These are phyloP conservation scores for Solanum chilense DNA, from an alignment of 257 asterid species.

Conservation along the genomic window DNA sequence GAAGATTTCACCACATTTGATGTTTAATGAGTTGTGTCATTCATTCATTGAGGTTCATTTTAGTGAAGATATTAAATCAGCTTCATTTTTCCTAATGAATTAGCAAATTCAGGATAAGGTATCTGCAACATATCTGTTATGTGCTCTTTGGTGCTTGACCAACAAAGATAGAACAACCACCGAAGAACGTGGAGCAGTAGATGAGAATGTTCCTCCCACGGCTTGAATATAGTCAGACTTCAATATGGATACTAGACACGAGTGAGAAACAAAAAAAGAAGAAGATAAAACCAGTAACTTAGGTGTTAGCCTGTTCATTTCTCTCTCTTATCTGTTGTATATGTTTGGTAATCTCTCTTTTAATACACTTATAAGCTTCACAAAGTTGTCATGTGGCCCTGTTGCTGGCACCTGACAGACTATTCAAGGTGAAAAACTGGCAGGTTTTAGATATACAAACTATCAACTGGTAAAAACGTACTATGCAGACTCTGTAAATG, in stretches of 20 bases:
- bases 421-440: too few species aligned
- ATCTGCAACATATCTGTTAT: neutral
- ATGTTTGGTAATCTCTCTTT: neutral
- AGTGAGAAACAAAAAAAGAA: neutral
- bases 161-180: neutral
- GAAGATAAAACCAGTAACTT: neutral
- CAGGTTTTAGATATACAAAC: neutral
- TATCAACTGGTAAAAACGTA: neutral
- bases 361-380: neutral
- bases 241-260: neutral
- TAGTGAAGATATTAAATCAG: neutral
- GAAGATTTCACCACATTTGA: neutral
- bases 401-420: too few species aligned
- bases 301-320: neutral
- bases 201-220: neutral
- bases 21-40: neutral
- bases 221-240: too few species aligned
- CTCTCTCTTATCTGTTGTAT: neutral
- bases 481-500: neutral
- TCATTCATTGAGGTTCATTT: neutral
- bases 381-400: neutral
- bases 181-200: rapidly evolving
- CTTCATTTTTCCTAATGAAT: neutral
- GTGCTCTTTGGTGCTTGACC: neutral
- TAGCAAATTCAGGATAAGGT: neutral